These are phyloP conservation scores for Niebla homalea DNA, from an alignment of 495 filamentous ascomycete species.

Conservation along the genomic window DNA sequence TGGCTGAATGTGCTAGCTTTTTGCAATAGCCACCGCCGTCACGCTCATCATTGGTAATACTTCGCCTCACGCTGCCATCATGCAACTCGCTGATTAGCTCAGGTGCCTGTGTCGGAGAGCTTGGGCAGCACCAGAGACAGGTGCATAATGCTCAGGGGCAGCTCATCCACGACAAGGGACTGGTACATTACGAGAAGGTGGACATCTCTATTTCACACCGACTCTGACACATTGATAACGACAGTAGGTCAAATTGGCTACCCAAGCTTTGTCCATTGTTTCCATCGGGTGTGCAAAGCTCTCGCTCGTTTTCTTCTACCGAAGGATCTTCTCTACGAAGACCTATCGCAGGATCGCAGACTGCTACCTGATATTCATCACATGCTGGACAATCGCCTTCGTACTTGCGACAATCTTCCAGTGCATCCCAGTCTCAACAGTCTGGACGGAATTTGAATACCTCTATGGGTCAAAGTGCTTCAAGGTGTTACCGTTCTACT, in stretches of 20 bases:
- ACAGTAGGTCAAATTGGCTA: slow-evolving; percentile 11
- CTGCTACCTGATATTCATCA: not conserved
- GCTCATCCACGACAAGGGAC: not conserved
- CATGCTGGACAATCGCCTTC: slow-evolving; percentile 6
- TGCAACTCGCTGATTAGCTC: not conserved
- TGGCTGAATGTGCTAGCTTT: not conserved
- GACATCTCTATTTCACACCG: not conserved
- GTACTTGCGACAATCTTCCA: slow-evolving; percentile 23
- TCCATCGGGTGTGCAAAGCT: slow-evolving; percentile 21
- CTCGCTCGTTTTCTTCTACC: slow-evolving; percentile 27
- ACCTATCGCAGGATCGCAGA: slow-evolving; percentile 10
- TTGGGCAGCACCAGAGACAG: slow-evolving; percentile 14
- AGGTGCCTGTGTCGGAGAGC: slow-evolving; percentile 13
- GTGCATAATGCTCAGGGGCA: slow-evolving; percentile 11
- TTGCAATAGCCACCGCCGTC: not conserved
- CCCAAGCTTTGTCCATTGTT: slow-evolving; percentile 16
- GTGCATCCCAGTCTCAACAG: slow-evolving; percentile 19
- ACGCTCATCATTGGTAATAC: not conserved
- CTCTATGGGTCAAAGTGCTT: slow-evolving; percentile 16
- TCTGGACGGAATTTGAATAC: slow-evolving; percentile 15
- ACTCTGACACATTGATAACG: not conserved
- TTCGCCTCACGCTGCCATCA: too few relatives aligned
- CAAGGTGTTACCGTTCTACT: slow-evolving; percentile 17
- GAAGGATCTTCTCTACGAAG: slow-evolving; percentile 24
- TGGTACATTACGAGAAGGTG: not conserved